Evolutionary conservation across 2,329 filamentous ascomycete species (phyloP).

Genomic region (Eutypella sp.): DNA sequence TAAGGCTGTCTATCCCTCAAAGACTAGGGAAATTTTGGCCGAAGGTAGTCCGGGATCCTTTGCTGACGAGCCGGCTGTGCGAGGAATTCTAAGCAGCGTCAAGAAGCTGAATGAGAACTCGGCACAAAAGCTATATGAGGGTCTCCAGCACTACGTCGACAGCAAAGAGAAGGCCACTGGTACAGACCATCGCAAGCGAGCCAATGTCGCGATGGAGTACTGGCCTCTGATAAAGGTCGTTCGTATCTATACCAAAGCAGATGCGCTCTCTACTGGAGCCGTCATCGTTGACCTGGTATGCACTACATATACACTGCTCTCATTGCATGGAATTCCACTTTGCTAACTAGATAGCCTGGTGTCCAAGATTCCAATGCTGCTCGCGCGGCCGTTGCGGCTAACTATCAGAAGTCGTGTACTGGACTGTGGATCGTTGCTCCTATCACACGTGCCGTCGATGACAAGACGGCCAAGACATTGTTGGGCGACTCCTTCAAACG

Average conservation of each 20-base stretch:
- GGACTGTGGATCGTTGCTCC: conserved; percentile 58
- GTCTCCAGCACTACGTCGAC: conserved; percentile 24
- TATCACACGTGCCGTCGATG: conserved; percentile 56
- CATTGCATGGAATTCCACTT: conserved; percentile 17
- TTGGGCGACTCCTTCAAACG: conserved; percentile 53
- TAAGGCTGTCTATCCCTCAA: conserved; percentile 22
- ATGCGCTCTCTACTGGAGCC: conserved; percentile 29
- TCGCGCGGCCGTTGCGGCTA: conserved; percentile 48
- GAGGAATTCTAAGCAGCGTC: conserved; percentile 18
- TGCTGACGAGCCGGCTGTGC: conserved; percentile 16
- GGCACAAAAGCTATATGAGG: conserved; percentile 16
- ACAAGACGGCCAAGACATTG: conserved; percentile 54
- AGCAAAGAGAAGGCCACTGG: conserved; percentile 22
- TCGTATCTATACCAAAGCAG: conserved; percentile 29
- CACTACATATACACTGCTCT: not conserved
- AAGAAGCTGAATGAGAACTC: conserved; percentile 16
- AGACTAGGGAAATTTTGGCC: conserved; percentile 23
- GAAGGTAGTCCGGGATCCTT: conserved; percentile 13
- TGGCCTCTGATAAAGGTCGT: conserved; percentile 46
- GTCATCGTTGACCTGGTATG: conserved; percentile 30
- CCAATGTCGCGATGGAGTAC: conserved; percentile 16
- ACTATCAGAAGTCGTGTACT: conserved; percentile 54
- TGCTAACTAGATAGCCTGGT: conserved; percentile 29
- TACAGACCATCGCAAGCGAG: conserved; percentile 5
- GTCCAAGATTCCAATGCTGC: conserved; percentile 54